Base-by-base conservation (phyloP, 2,329 filamentous ascomycete species). In the Moelleriella libera region DNA sequence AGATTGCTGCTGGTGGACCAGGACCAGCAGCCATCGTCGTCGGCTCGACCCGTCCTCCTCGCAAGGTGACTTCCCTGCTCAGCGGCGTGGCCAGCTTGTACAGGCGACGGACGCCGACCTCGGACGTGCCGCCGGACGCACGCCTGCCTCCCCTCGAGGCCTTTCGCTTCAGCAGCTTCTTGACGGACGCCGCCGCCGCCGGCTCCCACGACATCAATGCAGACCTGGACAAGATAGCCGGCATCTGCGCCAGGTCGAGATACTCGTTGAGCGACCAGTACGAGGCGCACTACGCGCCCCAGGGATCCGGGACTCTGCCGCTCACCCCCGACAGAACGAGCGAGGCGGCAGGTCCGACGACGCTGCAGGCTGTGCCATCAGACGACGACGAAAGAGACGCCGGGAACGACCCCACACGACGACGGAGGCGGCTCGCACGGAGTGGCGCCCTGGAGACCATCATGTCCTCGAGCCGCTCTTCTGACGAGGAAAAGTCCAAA, bases 181-280 rank as follows among this genome's bases (percentile, higher is more conserved):
- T 83, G 68, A 70, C 72, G 46, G 73, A 75, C 49, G 67, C 78
- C 44, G 68, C 75, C 50, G 64, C 68, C 45, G 64, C 65, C 45
- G 57, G 56, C 5, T 63, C 62, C 5, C 63, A 63, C 45, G 69
- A 74, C 49, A 76, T 82, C 50, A 68, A 69, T 46, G 67, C 76
- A 10, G 76, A 81, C 55, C 63, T 83, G 45, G 78, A 82, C 51
- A 72, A 76, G 41, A 82, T 83, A 55, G 79, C 79, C 9, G 78
- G 82, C 59, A 82, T 83, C 32, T 83, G 78, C 61, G 79, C 79
- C 39, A 69, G 75, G 34, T 82, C 78, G 10, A 71, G 75, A 42
- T 82, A 82, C 58, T 82, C 78, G 41, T 58, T 82, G 46, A 81
- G 78, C 60, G 80, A 81, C 58, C 78, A 82, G 57, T 82, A 82